Percentiles rank a stretch among this genome's conserved stretches.
Conservation (phyloP, 202 grass and related monocot genomes). For the Musa balbisiana region DNA sequence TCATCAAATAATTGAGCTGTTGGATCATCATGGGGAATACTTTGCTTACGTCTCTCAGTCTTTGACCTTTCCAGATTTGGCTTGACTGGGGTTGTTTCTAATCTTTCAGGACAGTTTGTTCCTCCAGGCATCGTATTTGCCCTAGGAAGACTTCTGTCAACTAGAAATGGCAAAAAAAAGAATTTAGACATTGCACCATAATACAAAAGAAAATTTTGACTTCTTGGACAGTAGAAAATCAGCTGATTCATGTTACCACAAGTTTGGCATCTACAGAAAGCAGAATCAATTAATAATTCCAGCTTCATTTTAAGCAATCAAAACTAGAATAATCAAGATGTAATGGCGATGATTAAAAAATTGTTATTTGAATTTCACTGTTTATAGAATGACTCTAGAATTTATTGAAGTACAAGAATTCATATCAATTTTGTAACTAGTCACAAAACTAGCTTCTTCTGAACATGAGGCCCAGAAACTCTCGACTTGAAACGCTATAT, state of each 20-base stretch:
- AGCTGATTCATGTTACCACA: background rate
- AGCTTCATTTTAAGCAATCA: background rate
- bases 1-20: conserved; percentile 63
- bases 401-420: too few relatives aligned
- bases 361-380: too few relatives aligned
- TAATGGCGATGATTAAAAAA: background rate
- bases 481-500: too few relatives aligned
- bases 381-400: too few relatives aligned
- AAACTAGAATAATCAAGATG: background rate
- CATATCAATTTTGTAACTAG: too few relatives aligned
- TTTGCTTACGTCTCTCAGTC: conserved; percentile 52
- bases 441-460: too few relatives aligned
- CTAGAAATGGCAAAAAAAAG: conserved; percentile 11
- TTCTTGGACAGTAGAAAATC: background rate
- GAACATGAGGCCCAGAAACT: too few relatives aligned
- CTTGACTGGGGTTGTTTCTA: conserved; percentile 22
- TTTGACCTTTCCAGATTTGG: conserved; percentile 55
- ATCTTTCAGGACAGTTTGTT: conserved; percentile 38
- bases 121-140: conserved; percentile 58
- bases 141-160: conserved; percentile 38
- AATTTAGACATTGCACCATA: conserved; percentile 5
- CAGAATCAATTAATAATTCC: background rate
- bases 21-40: conserved; percentile 39
- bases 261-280: background rate
- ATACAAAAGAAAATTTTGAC: background rate